Base-by-base conservation (phyloP, 495 filamentous ascomycete species). In the Penicillium fimorum region DNA sequence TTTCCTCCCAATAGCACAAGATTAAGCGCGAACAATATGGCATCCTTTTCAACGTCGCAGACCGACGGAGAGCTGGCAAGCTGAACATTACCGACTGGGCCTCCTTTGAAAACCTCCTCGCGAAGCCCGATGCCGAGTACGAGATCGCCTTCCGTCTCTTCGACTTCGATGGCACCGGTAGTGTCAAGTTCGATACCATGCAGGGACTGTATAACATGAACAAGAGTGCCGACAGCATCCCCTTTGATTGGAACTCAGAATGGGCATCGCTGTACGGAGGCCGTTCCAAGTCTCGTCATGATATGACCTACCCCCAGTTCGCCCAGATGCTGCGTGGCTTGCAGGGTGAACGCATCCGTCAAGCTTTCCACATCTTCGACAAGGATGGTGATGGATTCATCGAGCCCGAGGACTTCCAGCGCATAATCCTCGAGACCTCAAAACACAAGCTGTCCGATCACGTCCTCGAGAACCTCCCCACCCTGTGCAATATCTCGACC, bases 111-210 rank as follows among this genome's bases (percentile, higher is more conserved):
- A 93, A 96, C 76, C 84, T 98, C 52, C 84, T 98, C 35, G 81
- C 82, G 48, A 97, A 96, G 69, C 91, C 94, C 58, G 94, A 97
- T 60, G 95, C 94, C 65, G 95, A 98, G 71, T 98, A 98, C 70
- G 92, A 98, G 74, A 97, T 98, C 60, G 93, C 92, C 5, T 98
- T 97, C 76, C 89, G 95, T 54, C 81, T 97, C 27, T 98, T 98
- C 73, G 94, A 97, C 62, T 72, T 87, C 57, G 83, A 94, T 25
- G 84, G 89, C 35, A 87, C 82, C 20, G 94, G 94, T 4, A 80
- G 76, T 20, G 89, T 98, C 63, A 91, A 90, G 63, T 96, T 91
- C 62, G 89, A 95, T 1, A 83, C 90, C 63, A 91, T 98, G 72
- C 81, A 87, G 63, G 78, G 81, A 33, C 43, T 92, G 33, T 96